phyloP scores from a whole-genome alignment of 768 basidiomycete genomes.

The Cyathus striatus region DNA sequence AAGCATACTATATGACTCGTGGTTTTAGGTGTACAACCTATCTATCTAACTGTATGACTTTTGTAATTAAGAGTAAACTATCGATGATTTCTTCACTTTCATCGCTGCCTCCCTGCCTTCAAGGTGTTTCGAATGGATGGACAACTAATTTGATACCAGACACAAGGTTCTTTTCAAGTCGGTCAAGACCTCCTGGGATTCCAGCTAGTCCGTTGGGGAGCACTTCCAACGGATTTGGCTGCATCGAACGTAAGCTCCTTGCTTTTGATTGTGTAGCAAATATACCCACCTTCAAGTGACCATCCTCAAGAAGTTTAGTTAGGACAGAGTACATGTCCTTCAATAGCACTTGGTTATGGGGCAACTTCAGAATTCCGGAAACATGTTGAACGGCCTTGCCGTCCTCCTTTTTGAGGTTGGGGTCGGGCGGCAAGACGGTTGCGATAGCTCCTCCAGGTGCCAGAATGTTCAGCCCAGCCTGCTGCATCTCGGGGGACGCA shows the following conservation, averaged over 20 bases:
- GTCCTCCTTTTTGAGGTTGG: constrained; percentile 2
- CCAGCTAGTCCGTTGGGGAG: constrained; percentile 39
- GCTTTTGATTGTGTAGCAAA: neutral
- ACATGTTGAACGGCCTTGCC: constrained; percentile 10
- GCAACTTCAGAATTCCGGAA: constrained; percentile 14
- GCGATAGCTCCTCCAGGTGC: constrained; percentile 26
- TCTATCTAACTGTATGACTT: too few relatives aligned
- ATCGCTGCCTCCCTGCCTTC: too few relatives aligned
- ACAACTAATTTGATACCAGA: constrained; percentile 31
- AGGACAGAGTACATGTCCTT: constrained; percentile 16
- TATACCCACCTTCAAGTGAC: constrained; percentile 23
- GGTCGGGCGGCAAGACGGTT: constrained; percentile 15
- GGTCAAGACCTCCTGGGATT: constrained; percentile 34
- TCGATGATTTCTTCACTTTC: too few relatives aligned
- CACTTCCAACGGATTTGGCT: constrained; percentile 40
- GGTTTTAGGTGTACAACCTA: too few relatives aligned
- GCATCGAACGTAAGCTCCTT: neutral
- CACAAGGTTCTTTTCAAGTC: constrained; percentile 32
- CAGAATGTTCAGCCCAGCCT: constrained; percentile 17
- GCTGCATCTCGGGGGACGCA: constrained; percentile 2
- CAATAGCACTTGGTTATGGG: constrained; percentile 12
- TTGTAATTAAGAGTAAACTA: too few relatives aligned
- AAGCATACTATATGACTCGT: too few relatives aligned
- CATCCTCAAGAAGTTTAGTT: constrained; percentile 23
- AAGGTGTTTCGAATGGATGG: neutral